Conservation (phyloP, 805 yeast species). For the Ogataea ganodermae region DNA sequence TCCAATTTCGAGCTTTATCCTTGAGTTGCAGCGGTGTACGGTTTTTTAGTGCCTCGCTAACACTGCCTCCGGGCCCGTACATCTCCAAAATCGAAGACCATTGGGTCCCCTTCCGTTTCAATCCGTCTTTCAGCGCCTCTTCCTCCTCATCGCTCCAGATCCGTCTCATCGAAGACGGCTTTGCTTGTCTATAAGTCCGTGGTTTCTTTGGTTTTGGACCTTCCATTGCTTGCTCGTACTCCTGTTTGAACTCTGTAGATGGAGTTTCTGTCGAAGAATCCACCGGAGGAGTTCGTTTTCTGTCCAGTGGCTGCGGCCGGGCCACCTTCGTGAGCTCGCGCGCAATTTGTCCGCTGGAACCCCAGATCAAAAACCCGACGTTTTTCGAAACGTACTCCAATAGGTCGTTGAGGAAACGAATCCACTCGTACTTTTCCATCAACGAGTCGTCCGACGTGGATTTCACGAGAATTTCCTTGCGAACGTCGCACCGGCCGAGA, state of each 20-base stretch:
- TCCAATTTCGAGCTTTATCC: slow-evolving; percentile 96
- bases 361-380: slow-evolving; percentile 73
- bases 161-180: slow-evolving; percentile 48
- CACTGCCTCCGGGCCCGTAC: slow-evolving; percentile 93
- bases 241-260: slow-evolving; percentile 14
- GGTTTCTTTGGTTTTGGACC: slow-evolving; percentile 17
- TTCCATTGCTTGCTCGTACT: slow-evolving; percentile 9
- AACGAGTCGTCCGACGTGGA: slow-evolving; percentile 52
- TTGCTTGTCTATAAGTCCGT: slow-evolving; percentile 24
- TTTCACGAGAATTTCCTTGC: slow-evolving; percentile 62
- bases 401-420: slow-evolving; percentile 74
- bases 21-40: slow-evolving; percentile 90
- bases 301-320: slow-evolving; percentile 10
- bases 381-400: slow-evolving; percentile 77
- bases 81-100: slow-evolving; percentile 90
- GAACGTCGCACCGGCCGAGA: slow-evolving; percentile 65
- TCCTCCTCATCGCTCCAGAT: slow-evolving; percentile 92
- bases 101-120: slow-evolving; percentile 83
- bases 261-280: not conserved
- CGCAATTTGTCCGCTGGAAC: slow-evolving; percentile 42
- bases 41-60: slow-evolving; percentile 80
- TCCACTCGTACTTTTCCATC: slow-evolving; percentile 81
- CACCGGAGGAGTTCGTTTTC: too few relatives aligned
- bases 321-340: slow-evolving; percentile 25
- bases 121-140: slow-evolving; percentile 75